Conservation (phyloP, 257 asterid genomes). For the Solanum chmielewskii region DNA sequence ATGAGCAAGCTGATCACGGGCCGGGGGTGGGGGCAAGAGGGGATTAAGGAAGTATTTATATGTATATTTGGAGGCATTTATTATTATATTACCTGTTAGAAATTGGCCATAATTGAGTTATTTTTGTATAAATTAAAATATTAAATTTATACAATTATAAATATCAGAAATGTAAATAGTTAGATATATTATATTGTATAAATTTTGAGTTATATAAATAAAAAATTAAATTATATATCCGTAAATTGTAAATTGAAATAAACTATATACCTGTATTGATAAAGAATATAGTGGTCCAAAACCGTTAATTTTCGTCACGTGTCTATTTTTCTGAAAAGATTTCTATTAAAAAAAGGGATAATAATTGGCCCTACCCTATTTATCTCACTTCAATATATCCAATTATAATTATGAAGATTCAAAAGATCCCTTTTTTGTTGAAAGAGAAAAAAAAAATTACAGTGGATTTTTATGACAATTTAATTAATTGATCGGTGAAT, state of each 20-base stretch:
- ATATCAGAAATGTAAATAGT: too few species aligned
- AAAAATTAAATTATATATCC: too few species aligned
- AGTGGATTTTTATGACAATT: not conserved
- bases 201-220: too few species aligned
- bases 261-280: too few species aligned
- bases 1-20: not conserved
- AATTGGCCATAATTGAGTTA: too few species aligned
- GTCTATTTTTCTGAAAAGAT: not conserved
- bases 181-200: too few species aligned
- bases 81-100: not conserved
- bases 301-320: not conserved
- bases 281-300: not conserved
- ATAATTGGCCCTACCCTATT: not conserved
- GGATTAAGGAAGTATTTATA: not conserved
- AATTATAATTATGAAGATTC: not conserved
- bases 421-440: not conserved
- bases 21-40: not conserved
- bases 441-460: not conserved
- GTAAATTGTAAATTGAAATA: too few species aligned
- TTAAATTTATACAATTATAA: too few species aligned
- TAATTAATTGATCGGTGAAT: not conserved
- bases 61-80: not conserved
- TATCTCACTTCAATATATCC: not conserved
- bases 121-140: too few species aligned
- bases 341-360: not conserved